Evolutionary conservation across 2,329 filamentous ascomycete genomes (phyloP), one percentile per base, ranked within the genome.

Genomic region (Cladosporium sp.): DNA sequence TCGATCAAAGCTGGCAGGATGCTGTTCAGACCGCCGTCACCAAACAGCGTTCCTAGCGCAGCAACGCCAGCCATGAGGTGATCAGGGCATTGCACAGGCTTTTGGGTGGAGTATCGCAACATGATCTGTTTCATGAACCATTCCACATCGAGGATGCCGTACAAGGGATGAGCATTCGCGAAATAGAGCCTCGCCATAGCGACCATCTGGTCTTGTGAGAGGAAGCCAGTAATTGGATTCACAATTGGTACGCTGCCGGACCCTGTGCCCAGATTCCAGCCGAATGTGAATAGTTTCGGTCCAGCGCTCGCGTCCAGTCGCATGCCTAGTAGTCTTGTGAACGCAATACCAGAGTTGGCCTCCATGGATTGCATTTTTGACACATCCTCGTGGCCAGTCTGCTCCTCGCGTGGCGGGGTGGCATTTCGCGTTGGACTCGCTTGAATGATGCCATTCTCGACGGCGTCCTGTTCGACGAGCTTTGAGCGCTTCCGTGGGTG

Each of bases 291-390:
- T 64, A 86, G 76, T 56, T 82, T 79, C 0, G 85, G 84, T 1
- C 83, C 83, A 69, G 81, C 82, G 5, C 80, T 80, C 0, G 84
- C 82, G 70, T 87, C 84, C 23, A 86, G 78, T 52, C 81, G 79
- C 52, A 85, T 77, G 0, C 82, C 85, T 40, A 87, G 74, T 26
- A 81, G 79, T 63, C 84, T 76, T 10, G 86, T 80, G 71, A 87
- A 87, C 0, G 84, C 84, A 0, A 85, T 82, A 0, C 84, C 84
- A 0, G 84, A 86, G 67, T 87, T 87, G 40, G 83, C 85, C 68
- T 87, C 84, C 3, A 86, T 75, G 0, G 83, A 83, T 5, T 77
- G 77, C 52, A 80, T 67, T 65, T 75, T 74, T 11, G 69, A 69
- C 10, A 70, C 55, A 46, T 76, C 74, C 63, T 76, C 73, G 18